Percentiles rank a stretch among this genome's conserved stretches.
Evolutionary conservation across 441 rosid genomes (phyloP).

Genomic region (Brassica balearica): DNA sequence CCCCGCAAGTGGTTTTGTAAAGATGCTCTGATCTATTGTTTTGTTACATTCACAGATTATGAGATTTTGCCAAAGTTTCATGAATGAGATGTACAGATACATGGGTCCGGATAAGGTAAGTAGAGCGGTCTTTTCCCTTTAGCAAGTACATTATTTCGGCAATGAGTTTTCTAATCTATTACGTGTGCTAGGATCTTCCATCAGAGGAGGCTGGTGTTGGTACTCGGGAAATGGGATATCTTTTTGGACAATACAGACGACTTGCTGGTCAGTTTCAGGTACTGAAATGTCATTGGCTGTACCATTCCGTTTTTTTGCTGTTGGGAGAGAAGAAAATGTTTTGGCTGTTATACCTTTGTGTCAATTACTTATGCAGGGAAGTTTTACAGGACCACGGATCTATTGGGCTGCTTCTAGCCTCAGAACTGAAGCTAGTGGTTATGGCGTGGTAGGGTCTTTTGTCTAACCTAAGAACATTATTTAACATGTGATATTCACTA

Average conservation of each 20-base stretch:
- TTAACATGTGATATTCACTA: background rate
- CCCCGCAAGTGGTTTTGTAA: constrained; percentile 13
- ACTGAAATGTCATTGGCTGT: constrained; percentile 31
- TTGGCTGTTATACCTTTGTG: constrained; percentile 53
- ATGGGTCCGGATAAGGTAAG: constrained; percentile 93
- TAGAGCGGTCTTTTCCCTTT: constrained; percentile 10
- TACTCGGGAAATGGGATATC: constrained; percentile 97
- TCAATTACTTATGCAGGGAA: constrained; percentile 93
- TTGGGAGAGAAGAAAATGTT: constrained; percentile 37
- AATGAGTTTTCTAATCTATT: constrained; percentile 14
- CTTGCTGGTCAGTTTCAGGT: constrained; percentile 99
- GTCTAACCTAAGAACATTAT: background rate
- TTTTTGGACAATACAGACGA: constrained; percentile 96
- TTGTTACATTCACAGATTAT: constrained; percentile 69
- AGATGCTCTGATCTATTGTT: constrained; percentile 32
- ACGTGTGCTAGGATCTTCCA: constrained; percentile 74
- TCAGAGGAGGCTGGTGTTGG: constrained; percentile 99
- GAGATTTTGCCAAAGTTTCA: constrained; percentile 99
- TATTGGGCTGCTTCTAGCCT: constrained; percentile 99
- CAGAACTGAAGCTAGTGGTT: constrained; percentile 99
- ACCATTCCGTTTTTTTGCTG: background rate
- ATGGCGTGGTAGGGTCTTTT: constrained; percentile 79
- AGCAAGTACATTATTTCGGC: constrained; percentile 16
- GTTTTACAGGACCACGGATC: constrained; percentile 96
- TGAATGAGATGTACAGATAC: constrained; percentile 92